Conservation (phyloP, 2,329 filamentous ascomycete species). For the Pestalotiopsis sp. region DNA sequence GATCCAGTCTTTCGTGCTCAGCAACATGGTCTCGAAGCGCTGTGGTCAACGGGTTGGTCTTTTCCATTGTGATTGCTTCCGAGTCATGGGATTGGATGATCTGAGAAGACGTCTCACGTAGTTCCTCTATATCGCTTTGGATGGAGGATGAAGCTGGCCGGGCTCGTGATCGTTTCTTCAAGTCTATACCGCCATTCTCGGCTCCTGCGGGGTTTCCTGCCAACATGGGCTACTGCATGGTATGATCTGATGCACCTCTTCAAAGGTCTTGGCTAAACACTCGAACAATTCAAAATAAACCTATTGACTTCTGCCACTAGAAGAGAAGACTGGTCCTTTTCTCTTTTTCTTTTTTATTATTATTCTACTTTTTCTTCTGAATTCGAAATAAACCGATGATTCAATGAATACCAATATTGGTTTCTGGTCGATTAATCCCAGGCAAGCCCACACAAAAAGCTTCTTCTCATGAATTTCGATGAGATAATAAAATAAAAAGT, state of each 20-base stretch:
- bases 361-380: no score
- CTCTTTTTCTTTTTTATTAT: no score
- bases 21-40: not conserved
- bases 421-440: not conserved
- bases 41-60: not conserved
- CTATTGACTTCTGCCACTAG: not conserved
- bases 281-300: not conserved
- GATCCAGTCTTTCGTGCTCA: not conserved
- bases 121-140: not conserved
- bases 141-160: not conserved
- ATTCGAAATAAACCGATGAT: no score
- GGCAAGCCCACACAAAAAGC: not conserved
- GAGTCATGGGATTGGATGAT: not conserved
- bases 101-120: not conserved
- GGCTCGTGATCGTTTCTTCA: not conserved
- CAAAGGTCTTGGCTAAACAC: not conserved
- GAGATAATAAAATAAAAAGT: not conserved
- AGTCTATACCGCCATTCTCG: not conserved
- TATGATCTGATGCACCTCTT: not conserved
- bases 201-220: not conserved
- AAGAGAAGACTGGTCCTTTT: no score
- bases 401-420: no score
- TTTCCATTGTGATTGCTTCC: not conserved
- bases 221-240: not conserved
- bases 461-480: not conserved